phyloP scores from a whole-genome alignment of 2,329 filamentous ascomycete species.

The Colletotrichum theobromicola region DNA sequence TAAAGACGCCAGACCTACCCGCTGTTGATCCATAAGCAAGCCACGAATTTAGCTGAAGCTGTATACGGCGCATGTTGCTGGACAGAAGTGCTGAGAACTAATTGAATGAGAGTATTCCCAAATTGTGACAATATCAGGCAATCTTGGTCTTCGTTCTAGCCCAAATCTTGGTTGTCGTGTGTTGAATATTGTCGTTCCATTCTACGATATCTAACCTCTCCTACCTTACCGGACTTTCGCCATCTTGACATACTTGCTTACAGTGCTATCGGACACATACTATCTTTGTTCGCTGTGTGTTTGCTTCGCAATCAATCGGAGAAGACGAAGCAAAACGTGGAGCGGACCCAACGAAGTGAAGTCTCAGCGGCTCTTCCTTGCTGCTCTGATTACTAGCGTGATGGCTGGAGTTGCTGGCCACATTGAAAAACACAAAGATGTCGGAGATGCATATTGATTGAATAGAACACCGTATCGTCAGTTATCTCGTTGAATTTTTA shows the following conservation, averaged over 20 bases:
- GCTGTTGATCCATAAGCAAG: too few species aligned
- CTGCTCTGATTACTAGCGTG: not conserved
- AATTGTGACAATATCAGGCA: too few species aligned
- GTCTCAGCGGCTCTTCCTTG: not conserved
- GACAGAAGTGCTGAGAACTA: fast-evolving
- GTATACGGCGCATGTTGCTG: too few species aligned
- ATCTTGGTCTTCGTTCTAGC: too few species aligned
- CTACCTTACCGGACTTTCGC: fast-evolving
- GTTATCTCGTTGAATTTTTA: fast-evolving
- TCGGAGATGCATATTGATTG: not conserved
- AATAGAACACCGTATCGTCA: not conserved
- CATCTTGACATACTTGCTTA: not conserved
- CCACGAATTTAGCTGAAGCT: too few species aligned
- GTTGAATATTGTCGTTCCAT: too few species aligned
- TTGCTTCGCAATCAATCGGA: not conserved
- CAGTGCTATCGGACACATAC: fast-evolving
- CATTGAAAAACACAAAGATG: not conserved
- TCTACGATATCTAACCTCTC: not conserved
- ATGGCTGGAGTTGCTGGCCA: not conserved
- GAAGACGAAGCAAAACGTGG: not conserved
- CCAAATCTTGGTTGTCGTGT: too few species aligned
- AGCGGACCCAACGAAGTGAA: not conserved
- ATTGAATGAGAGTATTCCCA: too few species aligned
- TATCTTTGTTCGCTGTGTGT: not conserved
- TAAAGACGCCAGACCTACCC: not conserved